Conservation (phyloP, 2,329 filamentous ascomycete species). For the Penicillium italicum region DNA sequence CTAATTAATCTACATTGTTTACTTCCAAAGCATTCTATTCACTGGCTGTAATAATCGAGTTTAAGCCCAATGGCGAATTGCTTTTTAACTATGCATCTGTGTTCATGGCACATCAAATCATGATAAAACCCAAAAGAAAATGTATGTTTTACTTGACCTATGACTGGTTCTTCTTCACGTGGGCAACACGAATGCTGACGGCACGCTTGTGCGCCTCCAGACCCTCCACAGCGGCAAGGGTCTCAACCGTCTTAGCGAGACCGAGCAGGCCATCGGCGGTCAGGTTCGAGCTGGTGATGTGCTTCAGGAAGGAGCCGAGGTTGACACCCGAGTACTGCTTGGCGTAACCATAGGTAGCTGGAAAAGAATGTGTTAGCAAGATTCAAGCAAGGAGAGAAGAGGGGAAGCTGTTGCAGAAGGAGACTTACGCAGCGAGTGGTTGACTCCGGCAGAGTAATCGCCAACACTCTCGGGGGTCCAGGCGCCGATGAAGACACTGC, state of each 20-base stretch:
- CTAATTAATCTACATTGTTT: background rate
- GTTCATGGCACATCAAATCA: slow-evolving; percentile 24
- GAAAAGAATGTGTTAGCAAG: slow-evolving; percentile 20
- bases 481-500: slow-evolving; percentile 89
- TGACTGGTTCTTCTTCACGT: slow-evolving; percentile 32
- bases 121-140: slow-evolving; percentile 12
- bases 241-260: slow-evolving; percentile 87
- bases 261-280: slow-evolving; percentile 80
- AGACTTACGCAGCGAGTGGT: slow-evolving; percentile 89
- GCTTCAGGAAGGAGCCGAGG: slow-evolving; percentile 91
- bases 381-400: background rate
- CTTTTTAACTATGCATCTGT: slow-evolving; percentile 16
- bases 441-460: slow-evolving; percentile 96
- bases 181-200: slow-evolving; percentile 61
- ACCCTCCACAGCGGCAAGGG: slow-evolving; percentile 88
- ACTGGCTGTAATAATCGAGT: background rate
- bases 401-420: background rate
- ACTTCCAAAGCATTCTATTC: background rate
- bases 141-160: slow-evolving; percentile 1
- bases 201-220: slow-evolving; percentile 85
- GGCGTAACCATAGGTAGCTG: slow-evolving; percentile 94
- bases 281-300: slow-evolving; percentile 92
- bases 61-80: background rate
- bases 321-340: slow-evolving; percentile 99
- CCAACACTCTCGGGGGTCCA: slow-evolving; percentile 98